Conservation (phyloP, 202 grass and related monocot genomes). For the Setaria italica region DNA sequence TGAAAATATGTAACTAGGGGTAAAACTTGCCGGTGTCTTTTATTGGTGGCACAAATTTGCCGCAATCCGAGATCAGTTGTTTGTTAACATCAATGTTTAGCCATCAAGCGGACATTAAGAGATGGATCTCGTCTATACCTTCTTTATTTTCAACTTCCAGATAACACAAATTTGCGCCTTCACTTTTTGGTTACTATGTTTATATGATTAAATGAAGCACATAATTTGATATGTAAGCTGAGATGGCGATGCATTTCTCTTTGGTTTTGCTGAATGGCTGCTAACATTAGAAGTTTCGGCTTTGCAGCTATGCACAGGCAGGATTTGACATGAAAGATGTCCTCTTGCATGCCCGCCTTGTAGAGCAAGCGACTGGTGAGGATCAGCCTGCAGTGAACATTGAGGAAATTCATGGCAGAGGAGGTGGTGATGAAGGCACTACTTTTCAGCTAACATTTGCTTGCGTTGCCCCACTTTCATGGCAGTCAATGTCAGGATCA, state of each 20-base stretch:
- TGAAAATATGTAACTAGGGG: neutral
- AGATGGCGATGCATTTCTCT: neutral
- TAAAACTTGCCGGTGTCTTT: neutral
- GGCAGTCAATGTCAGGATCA: constrained; percentile 88
- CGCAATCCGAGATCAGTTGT: constrained; percentile 7
- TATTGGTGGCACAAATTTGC: constrained; percentile 5
- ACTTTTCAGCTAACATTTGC: constrained; percentile 84
- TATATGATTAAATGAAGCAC: constrained; percentile 6
- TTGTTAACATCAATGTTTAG: neutral
- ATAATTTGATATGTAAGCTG: constrained; percentile 9
- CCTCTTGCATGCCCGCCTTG: constrained; percentile 80
- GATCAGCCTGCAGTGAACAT: constrained; percentile 76
- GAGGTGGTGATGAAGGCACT: constrained; percentile 50
- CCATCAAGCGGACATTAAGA: neutral
- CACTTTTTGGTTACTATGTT: constrained; percentile 10
- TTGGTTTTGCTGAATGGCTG: constrained; percentile 16
- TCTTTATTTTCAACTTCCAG: constrained; percentile 8
- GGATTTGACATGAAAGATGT: constrained; percentile 99
- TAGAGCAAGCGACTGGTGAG: constrained; percentile 76
- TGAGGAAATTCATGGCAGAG: constrained; percentile 74
- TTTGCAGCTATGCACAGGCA: constrained; percentile 85
- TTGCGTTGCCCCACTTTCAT: constrained; percentile 79
- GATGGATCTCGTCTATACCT: neutral
- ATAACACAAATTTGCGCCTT: neutral
- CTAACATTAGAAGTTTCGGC: constrained; percentile 37